Evolutionary conservation across 306 rosid species (phyloP).

Genomic region (Pyrus pyrifolia): DNA sequence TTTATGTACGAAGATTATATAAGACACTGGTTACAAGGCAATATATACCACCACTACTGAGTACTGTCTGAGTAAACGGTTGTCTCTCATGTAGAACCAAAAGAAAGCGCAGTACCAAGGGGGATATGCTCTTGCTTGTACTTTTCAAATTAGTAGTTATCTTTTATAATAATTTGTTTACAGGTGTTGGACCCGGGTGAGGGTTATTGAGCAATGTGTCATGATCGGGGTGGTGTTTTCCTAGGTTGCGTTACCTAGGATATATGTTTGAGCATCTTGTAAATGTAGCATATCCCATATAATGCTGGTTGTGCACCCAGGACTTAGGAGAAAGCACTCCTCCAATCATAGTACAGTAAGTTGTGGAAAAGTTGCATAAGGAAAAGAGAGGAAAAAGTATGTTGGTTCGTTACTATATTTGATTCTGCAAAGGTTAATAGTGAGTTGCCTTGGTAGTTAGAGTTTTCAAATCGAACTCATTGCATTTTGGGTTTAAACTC

Average conservation of each 20-base stretch:
- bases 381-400: neutral
- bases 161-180: neutral
- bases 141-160: neutral
- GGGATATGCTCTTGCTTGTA: neutral
- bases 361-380: neutral
- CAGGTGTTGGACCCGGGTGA: neutral
- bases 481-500: too few relatives aligned
- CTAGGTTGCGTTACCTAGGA: constrained; percentile 20
- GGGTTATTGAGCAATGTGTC: constrained; percentile 28
- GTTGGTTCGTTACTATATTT: neutral
- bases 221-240: neutral
- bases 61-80: neutral
- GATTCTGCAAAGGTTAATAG: too few relatives aligned
- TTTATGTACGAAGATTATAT: neutral
- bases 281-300: neutral
- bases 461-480: neutral
- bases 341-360: constrained; percentile 7
- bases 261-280: neutral
- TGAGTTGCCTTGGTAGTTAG: too few relatives aligned
- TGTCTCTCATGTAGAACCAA: neutral
- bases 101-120: neutral
- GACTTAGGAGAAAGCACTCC: neutral
- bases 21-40: neutral
- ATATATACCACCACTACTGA: neutral
- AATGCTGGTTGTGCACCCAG: neutral